These are phyloP conservation scores for Candida mattraensis DNA, from an alignment of 805 yeast genomes.

Conservation along the genomic window DNA sequence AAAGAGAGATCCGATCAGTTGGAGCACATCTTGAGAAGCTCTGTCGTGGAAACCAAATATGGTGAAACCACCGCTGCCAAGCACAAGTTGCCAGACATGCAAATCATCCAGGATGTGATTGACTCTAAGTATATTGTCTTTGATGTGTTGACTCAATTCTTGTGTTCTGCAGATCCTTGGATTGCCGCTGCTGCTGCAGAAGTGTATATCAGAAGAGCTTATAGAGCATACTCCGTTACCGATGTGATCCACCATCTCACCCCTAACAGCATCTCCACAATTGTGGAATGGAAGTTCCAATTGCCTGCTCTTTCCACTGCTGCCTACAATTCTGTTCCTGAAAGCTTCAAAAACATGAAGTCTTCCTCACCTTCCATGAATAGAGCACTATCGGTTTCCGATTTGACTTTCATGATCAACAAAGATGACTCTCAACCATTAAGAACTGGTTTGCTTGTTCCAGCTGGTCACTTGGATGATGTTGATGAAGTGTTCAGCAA, in stretches of 20 bases:
- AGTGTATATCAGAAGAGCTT: conserved; percentile 94
- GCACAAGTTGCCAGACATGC: conserved; percentile 80
- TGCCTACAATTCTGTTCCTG: conserved; percentile 70
- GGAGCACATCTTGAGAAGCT: conserved; percentile 89
- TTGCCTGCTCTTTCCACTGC: conserved; percentile 72
- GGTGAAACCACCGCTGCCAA: conserved; percentile 75
- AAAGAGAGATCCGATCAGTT: conserved; percentile 96
- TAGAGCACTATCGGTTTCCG: conserved; percentile 91
- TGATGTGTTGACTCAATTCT: conserved; percentile 92
- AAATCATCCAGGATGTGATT: conserved; percentile 83
- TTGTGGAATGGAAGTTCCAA: conserved; percentile 86
- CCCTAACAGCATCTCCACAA: conserved; percentile 53
- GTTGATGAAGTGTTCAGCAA: conserved; percentile 77
- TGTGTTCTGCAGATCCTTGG: conserved; percentile 78
- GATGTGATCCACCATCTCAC: conserved; percentile 63
- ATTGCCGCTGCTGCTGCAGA: conserved; percentile 96
- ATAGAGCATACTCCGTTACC: conserved; percentile 90
- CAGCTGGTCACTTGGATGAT: conserved; percentile 83
- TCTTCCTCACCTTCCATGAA: conserved; percentile 46
- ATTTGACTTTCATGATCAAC: conserved; percentile 81
- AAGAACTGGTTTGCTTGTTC: conserved; percentile 82
- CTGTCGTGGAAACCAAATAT: conserved; percentile 85
- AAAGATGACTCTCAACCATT: conserved; percentile 62
- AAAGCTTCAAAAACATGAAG: conserved; percentile 41
- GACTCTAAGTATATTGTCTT: conserved; percentile 96